phyloP scores from a whole-genome alignment of 306 rosid genomes.

The Potentilla sterilis region DNA sequence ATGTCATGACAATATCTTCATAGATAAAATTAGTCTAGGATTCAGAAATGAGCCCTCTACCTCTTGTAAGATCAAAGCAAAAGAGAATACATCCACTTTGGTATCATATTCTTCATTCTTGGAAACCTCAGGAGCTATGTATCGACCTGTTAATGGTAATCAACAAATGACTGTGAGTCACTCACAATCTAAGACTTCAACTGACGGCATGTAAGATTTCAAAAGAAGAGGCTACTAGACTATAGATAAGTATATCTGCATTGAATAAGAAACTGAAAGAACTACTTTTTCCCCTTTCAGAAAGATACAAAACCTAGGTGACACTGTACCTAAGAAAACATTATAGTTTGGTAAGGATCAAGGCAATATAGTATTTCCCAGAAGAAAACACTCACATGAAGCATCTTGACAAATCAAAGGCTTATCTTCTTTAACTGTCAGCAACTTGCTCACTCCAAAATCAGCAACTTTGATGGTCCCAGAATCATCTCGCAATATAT shows the following conservation, averaged over 20 bases:
- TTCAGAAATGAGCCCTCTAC: constrained; percentile 36
- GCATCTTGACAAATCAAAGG: constrained; percentile 82
- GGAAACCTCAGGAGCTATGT: constrained; percentile 92
- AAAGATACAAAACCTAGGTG: constrained; percentile 5
- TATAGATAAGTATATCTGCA: background rate
- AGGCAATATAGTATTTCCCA: constrained; percentile 12
- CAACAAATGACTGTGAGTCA: constrained; percentile 4
- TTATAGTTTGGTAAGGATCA: background rate
- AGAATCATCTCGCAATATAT: constrained; percentile 95
- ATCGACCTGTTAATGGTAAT: constrained; percentile 62
- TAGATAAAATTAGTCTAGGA: background rate
- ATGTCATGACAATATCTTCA: background rate
- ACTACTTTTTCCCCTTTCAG: constrained; percentile 3
- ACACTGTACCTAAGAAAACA: constrained; percentile 18
- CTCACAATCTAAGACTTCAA: constrained; percentile 28
- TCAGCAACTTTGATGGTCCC: constrained; percentile 95
- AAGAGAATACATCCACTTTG: constrained; percentile 95
- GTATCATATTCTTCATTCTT: constrained; percentile 74
- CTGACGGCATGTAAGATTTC: constrained; percentile 19
- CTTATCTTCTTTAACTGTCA: constrained; percentile 85
- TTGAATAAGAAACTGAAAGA: background rate
- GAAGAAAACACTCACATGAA: constrained; percentile 68
- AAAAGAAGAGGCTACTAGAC: constrained; percentile 3
- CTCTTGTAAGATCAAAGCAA: constrained; percentile 92
- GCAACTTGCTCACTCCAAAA: constrained; percentile 93